These are phyloP conservation scores for Alternaria metachromatica DNA, from an alignment of 2,329 filamentous ascomycete species.

Conservation along the genomic window DNA sequence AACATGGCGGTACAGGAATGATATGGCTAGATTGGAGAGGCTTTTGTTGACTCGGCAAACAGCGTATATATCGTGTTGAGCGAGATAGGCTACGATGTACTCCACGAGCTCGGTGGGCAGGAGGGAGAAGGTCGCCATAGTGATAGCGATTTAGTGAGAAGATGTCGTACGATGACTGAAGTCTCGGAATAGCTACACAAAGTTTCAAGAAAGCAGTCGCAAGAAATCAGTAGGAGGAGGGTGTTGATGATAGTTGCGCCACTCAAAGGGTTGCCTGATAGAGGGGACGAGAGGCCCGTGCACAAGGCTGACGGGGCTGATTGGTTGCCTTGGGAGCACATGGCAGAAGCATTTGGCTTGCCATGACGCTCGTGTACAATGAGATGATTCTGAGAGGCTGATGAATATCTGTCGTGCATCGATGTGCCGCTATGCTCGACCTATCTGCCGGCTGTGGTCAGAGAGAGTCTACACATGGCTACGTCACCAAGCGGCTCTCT, in stretches of 20 bases:
- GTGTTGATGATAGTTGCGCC: not conserved
- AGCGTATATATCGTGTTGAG: conserved; percentile 25
- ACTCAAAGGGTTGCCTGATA: conserved; percentile 1
- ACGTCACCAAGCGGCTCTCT: not conserved
- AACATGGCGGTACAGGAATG: conserved; percentile 33
- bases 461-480: not conserved
- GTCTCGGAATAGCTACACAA: rapidly evolving
- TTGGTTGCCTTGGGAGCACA: not conserved
- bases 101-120: conserved; percentile 36
- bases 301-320: not conserved
- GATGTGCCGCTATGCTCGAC: not conserved
- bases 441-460: not conserved
- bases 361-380: not conserved
- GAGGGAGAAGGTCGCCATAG: conserved; percentile 28
- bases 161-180: not conserved
- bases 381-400: not conserved
- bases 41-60: conserved; percentile 20
- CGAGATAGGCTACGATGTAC: conserved; percentile 24
- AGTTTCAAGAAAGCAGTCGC: not conserved
- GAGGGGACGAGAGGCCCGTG: conserved; percentile 2
- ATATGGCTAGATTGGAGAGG: conserved; percentile 17
- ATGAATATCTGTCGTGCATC: not conserved
- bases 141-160: not conserved
- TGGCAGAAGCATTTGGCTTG: not conserved
- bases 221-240: not conserved